Evolutionary conservation across 441 rosid genomes (phyloP).

Genomic region (Kokia cookei): DNA sequence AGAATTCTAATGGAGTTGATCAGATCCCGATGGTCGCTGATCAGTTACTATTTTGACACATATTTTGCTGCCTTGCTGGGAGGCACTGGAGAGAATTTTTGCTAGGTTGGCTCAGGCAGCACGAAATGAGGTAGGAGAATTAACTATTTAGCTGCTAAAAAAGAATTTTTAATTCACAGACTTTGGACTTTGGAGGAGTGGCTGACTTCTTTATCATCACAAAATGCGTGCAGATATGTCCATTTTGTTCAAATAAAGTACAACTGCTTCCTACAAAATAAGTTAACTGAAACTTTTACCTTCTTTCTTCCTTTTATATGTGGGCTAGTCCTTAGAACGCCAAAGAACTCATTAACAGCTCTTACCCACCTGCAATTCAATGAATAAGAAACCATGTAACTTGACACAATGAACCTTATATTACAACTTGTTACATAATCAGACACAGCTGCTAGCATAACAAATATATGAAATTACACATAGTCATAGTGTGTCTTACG

Average conservation of each 20-base stretch:
- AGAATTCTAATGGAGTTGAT: neutral
- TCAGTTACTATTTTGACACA: neutral
- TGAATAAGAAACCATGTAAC: conserved; percentile 1
- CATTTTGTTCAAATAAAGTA: neutral
- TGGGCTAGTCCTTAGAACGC: conserved; percentile 52
- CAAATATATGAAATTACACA: neutral
- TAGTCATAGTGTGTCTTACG: neutral
- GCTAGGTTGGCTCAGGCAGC: neutral
- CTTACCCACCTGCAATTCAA: conserved; percentile 77
- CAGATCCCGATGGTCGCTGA: neutral
- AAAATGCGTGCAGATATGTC: neutral
- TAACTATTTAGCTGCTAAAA: neutral
- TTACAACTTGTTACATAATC: neutral
- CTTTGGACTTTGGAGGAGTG: neutral
- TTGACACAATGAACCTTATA: neutral
- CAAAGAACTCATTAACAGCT: conserved; percentile 62
- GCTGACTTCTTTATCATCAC: neutral
- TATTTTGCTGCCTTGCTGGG: neutral
- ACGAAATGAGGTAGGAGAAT: neutral
- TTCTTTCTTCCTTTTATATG: conserved; percentile 34
- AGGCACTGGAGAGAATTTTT: neutral
- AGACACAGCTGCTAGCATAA: neutral
- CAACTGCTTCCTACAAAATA: neutral
- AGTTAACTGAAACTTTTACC: conserved; percentile 25
- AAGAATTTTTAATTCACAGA: neutral